Base-by-base conservation (phyloP, 2,329 filamentous ascomycete species). In the Ilyonectria sp. region DNA sequence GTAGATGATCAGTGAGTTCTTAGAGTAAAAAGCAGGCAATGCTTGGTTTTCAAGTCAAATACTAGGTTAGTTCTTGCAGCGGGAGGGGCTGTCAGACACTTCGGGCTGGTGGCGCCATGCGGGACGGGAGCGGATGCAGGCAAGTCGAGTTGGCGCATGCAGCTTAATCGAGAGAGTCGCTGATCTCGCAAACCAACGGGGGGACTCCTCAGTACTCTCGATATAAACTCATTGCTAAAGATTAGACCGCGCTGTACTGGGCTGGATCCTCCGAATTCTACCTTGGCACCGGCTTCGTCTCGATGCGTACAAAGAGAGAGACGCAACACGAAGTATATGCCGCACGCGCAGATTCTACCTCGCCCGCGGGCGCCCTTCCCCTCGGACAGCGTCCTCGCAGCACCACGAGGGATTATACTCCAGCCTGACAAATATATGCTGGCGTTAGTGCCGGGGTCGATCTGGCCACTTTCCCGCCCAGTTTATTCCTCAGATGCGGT, bases 401-500 rank as follows among this genome's bases (percentile, higher is more conserved):
- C 50, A 19, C n/a, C 50, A n/a, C 50, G 19, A 53, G 19, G 15
- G 50, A 35, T 21, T n/a, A n/a, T 35, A 17, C 5, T 11, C 29
- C 10, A 21, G 50, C n/a, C 31, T 53, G 50, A 35, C 50, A 17
- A 35, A 21, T 19, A 6, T 53, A 7, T 35, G n/a, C 21, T 53
- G 29, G 33, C 50, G n/a, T 9, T 21, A n/a, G 33, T 15, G 50
- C n/a, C 50, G n/a, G 50, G n/a, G n/a, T 3, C 8, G 4, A 53
- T 53, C 50, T 53, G 50, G 23, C 50, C 50, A 53, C 50, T 53
- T 53, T 53, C 19, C 11, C 10, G 31, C 29, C 10, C 29, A 23
- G 29, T 53, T 21, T 19, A 21, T 19, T 53, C 29, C n/a, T 53
- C n/a, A 21, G 31, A 13, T 21, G 50, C 11, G 50, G 31, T 11